phyloP scores from a whole-genome alignment of 176 grass and related monocot species.

The Oryza nivara region DNA sequence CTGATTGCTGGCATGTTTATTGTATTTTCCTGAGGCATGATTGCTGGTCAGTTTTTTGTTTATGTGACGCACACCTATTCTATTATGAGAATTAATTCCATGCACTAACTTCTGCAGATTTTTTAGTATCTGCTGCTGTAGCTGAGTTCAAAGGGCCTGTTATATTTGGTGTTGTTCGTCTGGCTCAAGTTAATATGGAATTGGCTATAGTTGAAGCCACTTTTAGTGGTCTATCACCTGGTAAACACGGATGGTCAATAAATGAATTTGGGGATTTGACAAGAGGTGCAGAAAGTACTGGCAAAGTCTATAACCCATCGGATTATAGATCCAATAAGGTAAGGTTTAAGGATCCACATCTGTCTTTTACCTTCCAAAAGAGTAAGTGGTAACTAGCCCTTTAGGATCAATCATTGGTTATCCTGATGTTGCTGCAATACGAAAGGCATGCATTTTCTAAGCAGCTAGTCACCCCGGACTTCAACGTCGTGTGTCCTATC shows the following conservation, averaged over 20 bases:
- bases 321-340: conserved; percentile 62
- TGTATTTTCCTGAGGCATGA: background rate
- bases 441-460: background rate
- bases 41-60: conserved; percentile 31
- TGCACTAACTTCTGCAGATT: conserved; percentile 58
- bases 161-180: conserved; percentile 86
- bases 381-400: background rate
- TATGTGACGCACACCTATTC: conserved; percentile 1
- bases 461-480: background rate
- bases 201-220: conserved; percentile 81
- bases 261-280: conserved; percentile 96
- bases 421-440: background rate
- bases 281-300: conserved; percentile 81
- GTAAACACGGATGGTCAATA: conserved; percentile 97
- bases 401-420: background rate
- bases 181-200: conserved; percentile 96
- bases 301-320: conserved; percentile 70
- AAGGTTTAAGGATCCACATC: conserved; percentile 15
- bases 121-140: conserved; percentile 82
- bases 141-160: conserved; percentile 90
- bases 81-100: conserved; percentile 14
- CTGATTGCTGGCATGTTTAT: conserved; percentile 22
- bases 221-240: conserved; percentile 90
- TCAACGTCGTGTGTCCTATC: background rate
- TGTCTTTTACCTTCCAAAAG: background rate